Conservation (phyloP, 2,329 filamentous ascomycete genomes). For the Colletotrichum sp. region DNA sequence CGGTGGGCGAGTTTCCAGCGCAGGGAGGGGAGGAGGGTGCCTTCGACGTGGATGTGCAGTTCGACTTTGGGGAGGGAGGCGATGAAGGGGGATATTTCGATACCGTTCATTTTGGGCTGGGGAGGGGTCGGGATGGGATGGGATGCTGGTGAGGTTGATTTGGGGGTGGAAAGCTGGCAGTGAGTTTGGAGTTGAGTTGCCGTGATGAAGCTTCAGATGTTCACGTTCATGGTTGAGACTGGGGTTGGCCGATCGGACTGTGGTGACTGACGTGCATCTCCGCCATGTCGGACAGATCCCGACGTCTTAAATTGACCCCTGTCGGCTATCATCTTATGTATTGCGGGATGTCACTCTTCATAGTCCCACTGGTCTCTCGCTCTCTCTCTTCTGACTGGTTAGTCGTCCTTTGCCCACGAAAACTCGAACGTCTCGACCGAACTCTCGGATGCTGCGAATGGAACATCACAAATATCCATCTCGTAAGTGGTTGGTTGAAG, state of each 20-base stretch:
- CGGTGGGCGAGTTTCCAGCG: conserved; percentile 71
- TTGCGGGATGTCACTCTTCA: background rate
- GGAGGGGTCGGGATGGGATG: background rate
- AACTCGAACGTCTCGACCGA: background rate
- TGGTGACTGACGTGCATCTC: background rate
- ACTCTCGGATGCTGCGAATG: background rate
- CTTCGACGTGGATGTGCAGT: conserved; percentile 82
- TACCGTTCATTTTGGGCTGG: conserved; percentile 28
- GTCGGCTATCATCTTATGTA: background rate
- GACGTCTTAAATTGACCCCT: background rate
- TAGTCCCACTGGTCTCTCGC: background rate
- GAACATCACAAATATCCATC: background rate
- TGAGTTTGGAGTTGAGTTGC: background rate
- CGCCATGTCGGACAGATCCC: background rate
- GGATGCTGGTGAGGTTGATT: background rate
- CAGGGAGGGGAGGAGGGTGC: conserved; percentile 71
- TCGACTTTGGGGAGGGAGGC: conserved; percentile 76
- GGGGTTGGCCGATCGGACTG: background rate
- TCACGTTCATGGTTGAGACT: background rate
- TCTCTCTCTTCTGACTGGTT: background rate
- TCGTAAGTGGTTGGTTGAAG: background rate
- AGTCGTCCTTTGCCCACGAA: background rate
- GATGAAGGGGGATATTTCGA: conserved; percentile 53
- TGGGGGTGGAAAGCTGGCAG: background rate
- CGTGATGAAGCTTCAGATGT: background rate